phyloP scores from a whole-genome alignment of 805 yeast genomes.

The Citeromyces nyonsensis region DNA sequence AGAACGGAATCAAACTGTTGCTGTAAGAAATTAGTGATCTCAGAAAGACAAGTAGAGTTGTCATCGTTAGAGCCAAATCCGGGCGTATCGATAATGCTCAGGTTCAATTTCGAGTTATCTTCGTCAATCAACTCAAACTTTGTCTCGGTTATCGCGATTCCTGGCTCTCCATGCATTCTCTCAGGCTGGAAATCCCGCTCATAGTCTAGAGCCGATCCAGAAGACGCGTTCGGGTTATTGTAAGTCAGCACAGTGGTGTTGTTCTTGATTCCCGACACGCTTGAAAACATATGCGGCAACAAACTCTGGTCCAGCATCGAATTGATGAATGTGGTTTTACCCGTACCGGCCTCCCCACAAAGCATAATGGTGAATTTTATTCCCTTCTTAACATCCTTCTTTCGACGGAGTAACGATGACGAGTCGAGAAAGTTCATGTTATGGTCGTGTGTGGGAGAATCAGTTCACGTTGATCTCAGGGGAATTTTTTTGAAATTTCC shows the following conservation, averaged over 20 bases:
- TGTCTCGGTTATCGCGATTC: slow-evolving; percentile 59
- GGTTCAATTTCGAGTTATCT: slow-evolving; percentile 28
- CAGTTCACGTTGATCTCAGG: too few species aligned
- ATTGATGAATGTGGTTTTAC: slow-evolving; percentile 65
- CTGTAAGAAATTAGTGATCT: slow-evolving; percentile 50
- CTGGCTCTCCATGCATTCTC: slow-evolving; percentile 52
- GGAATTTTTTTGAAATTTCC: too few species aligned
- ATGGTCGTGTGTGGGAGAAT: neutral
- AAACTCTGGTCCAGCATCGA: slow-evolving; percentile 47
- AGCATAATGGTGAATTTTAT: slow-evolving; percentile 61
- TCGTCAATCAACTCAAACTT: slow-evolving; percentile 47
- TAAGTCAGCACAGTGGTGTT: slow-evolving; percentile 17
- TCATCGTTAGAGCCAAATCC: slow-evolving; percentile 48
- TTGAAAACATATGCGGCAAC: slow-evolving; percentile 35
- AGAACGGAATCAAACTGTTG: slow-evolving; percentile 68
- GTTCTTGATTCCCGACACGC: slow-evolving; percentile 12
- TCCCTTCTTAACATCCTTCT: slow-evolving; percentile 59
- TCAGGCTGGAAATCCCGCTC: slow-evolving; percentile 47
- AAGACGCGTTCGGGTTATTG: slow-evolving; percentile 25
- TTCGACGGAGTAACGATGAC: slow-evolving; percentile 23
- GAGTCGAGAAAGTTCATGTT: slow-evolving; percentile 5
- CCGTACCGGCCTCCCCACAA: slow-evolving; percentile 63
- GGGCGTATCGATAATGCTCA: slow-evolving; percentile 43
- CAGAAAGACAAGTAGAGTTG: slow-evolving; percentile 48
- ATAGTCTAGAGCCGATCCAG: slow-evolving; percentile 6